Evolutionary conservation across 371 early-diverging fungal species (phyloP).

Genomic region (Mucor irregularis): DNA sequence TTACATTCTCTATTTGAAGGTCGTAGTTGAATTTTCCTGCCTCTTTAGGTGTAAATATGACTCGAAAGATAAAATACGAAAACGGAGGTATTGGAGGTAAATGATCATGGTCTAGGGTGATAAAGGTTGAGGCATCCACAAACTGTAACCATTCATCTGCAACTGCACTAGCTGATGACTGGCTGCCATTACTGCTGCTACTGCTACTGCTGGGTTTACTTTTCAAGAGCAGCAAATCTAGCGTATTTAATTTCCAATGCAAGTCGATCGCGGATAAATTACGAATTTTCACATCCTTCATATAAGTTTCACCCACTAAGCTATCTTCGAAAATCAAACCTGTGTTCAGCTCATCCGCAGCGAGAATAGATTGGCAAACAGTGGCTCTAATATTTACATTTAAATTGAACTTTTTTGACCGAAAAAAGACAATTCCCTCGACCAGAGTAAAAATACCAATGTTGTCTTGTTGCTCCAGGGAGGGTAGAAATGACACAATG

Average conservation of each 20-base stretch:
- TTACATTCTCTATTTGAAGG: constrained; percentile 80
- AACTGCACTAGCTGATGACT: constrained; percentile 13
- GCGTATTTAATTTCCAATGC: constrained; percentile 74
- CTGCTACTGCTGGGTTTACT: not conserved
- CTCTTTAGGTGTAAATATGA: constrained; percentile 78
- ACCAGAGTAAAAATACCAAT: not conserved
- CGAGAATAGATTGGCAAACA: constrained; percentile 79
- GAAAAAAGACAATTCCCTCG: not conserved
- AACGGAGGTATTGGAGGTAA: constrained; percentile 63
- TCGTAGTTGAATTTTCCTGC: constrained; percentile 83
- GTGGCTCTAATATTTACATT: constrained; percentile 53
- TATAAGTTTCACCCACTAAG: constrained; percentile 76
- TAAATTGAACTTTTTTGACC: not conserved
- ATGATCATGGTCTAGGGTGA: constrained; percentile 43
- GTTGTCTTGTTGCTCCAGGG: constrained; percentile 7
- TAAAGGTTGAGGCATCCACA: constrained; percentile 70
- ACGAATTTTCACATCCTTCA: constrained; percentile 80
- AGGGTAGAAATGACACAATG: constrained; percentile 72
- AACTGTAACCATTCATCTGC: constrained; percentile 62
- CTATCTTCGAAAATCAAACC: constrained; percentile 89
- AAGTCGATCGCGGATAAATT: constrained; percentile 86
- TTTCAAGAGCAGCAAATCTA: constrained; percentile 41
- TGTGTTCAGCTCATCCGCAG: constrained; percentile 78
- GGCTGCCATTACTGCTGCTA: not conserved
- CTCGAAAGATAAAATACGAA: constrained; percentile 11